Evolutionary conservation across 345 rosid genomes (phyloP), one percentile per base, ranked within the genome.

Genomic region (Pelargonium nanum): DNA sequence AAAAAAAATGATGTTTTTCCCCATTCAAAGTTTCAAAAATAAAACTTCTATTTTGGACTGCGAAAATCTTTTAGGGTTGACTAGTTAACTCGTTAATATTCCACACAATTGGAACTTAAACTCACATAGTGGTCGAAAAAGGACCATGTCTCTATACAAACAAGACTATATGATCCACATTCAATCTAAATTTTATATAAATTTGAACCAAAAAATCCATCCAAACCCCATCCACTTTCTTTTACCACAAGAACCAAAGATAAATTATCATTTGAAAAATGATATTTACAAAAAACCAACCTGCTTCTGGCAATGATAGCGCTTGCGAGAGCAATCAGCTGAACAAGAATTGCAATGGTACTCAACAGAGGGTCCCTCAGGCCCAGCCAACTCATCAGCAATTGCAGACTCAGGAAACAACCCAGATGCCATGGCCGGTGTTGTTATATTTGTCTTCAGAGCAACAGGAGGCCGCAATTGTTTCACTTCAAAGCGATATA

Each of bases 341-440:
- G 99, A 87, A 75, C 99, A 94, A 66, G 89, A 89, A 75, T 94
- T 94, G 78, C 99, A 94, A 74, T 94, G 99, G 68, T 94, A 94
- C 72, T 88, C 99, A 58, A 88, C 97, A 40, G 87, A 28, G 58
- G 97, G 95, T 61, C 86, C 99, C 77, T 89, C 97, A 56, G 83
- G 79, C 77, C 71, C 78, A 61, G 66, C 73, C 76, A 82, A 80
- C 22, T 94, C 99, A 53, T 94, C 99, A 72, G 81, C 73, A 70
- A 78, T 65, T 58, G 87, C 50, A 62, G 93, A 76, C 70, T 90
- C 97, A 8, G 86, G 85, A 74, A 90, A 78, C 60, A 85, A 67
- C 69, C 96, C 75, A 58, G 92, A 80, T 50, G 87, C 59, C 19
- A 65, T 21, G 61, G 85, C 65, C 24, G 85, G 86, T 66, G 83